Conservation (phyloP, 306 rosid genomes). For the Corylus heterophylla region DNA sequence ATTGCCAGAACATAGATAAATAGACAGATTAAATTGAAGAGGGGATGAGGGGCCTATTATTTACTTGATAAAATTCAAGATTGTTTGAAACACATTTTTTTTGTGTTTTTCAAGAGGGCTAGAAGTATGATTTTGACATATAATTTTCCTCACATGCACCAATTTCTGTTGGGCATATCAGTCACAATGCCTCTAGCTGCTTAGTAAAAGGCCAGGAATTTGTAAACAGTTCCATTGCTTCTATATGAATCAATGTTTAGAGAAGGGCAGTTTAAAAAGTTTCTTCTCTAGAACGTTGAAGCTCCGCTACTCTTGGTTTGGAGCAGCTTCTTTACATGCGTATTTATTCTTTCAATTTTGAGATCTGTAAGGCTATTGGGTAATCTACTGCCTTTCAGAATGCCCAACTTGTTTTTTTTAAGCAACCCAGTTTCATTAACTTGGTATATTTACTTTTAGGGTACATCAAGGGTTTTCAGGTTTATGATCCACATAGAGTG, state of each 20-base stretch:
- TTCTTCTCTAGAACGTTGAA: neutral
- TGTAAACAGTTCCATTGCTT: neutral
- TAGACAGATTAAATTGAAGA: neutral
- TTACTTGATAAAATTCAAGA: neutral
- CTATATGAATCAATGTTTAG: neutral
- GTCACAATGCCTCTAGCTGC: neutral
- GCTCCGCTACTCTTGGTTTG: neutral
- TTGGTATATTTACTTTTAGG: conserved; percentile 38
- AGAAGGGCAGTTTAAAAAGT: neutral
- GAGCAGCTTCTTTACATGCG: neutral
- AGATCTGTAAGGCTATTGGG: neutral
- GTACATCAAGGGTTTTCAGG: conserved; percentile 74
- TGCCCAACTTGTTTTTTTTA: neutral
- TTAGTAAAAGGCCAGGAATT: neutral
- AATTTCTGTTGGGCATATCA: neutral
- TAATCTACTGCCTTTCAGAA: conserved; percentile 2
- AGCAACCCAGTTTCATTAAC: conserved; percentile 3
- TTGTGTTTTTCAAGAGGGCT: neutral
- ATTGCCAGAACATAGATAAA: neutral
- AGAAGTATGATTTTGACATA: neutral
- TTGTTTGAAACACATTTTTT: neutral
- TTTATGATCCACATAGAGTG: conserved; percentile 84
- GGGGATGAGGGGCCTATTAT: neutral
- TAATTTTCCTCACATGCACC: neutral
- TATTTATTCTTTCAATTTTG: conserved; percentile 4